A percentile compares a stretch with the other conserved stretches of the same genome.
phyloP scores from a whole-genome alignment of 176 grass and related monocot genomes.

The Melocanna baccifera region DNA sequence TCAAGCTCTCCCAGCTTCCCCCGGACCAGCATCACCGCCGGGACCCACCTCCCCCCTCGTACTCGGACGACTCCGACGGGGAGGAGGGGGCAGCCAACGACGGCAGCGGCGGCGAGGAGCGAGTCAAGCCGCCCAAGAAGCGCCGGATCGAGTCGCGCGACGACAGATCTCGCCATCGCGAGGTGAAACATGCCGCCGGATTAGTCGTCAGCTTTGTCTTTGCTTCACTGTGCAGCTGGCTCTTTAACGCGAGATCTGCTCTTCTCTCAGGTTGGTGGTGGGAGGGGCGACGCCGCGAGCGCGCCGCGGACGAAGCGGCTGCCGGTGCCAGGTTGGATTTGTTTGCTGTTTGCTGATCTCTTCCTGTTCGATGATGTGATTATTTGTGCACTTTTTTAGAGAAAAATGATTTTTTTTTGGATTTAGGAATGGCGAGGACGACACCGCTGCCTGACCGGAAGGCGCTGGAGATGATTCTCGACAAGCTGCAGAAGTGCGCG shows the following conservation, averaged over 20 bases:
- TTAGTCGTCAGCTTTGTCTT: constrained; percentile 1
- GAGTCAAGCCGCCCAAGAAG: constrained; percentile 88
- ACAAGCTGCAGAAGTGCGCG: constrained; percentile 92
- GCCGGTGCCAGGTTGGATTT: constrained; percentile 60
- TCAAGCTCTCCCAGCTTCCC: constrained; percentile 56
- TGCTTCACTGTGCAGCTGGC: constrained; percentile 30
- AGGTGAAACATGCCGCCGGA: constrained; percentile 13
- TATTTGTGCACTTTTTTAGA: constrained; percentile 11
- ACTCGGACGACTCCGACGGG: constrained; percentile 45
- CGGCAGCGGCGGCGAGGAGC: constrained; percentile 56
- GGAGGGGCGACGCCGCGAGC: constrained; percentile 44
- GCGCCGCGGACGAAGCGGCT: constrained; percentile 55
- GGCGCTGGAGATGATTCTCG: constrained; percentile 74
- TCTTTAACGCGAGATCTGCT: constrained; percentile 46
- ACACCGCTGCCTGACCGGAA: constrained; percentile 78
- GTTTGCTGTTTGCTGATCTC: constrained; percentile 17
- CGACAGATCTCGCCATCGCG: constrained; percentile 59
- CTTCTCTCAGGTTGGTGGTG: constrained; percentile 41
- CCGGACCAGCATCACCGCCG: constrained; percentile 32
- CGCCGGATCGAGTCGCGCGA: constrained; percentile 62
- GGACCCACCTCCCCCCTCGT: constrained; percentile 43
- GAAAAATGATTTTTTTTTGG: constrained; percentile 23
- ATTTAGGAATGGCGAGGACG: constrained; percentile 42
- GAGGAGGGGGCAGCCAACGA: constrained; percentile 23
- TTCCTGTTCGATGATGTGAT: constrained; percentile 7